These are phyloP conservation scores for Botryotinia narcissicola DNA, from an alignment of 2,329 filamentous ascomycete genomes.

Conservation along the genomic window DNA sequence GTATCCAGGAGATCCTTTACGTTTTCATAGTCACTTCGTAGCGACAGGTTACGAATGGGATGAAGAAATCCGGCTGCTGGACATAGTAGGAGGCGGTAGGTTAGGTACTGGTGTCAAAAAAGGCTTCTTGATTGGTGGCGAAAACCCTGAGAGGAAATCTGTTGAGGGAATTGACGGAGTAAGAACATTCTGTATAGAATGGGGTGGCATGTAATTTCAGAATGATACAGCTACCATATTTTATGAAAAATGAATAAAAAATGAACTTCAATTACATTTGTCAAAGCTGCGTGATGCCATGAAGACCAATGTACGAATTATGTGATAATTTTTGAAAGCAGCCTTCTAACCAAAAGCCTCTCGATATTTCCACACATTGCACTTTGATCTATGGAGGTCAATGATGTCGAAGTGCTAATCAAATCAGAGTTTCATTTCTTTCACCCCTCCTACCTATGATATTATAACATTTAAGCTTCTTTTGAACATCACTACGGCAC, in stretches of 20 bases:
- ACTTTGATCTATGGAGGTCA: background rate
- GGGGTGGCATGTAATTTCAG: conserved; percentile 77
- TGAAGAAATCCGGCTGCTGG: conserved; percentile 77
- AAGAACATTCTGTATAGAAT: conserved; percentile 82
- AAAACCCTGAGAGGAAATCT: conserved; percentile 42
- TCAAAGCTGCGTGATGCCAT: background rate
- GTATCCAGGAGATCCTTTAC: conserved; percentile 90
- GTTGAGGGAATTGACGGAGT: conserved; percentile 45
- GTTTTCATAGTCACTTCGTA: conserved; percentile 94
- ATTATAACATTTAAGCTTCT: background rate
- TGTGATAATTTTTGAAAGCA: background rate
- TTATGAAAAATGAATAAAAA: background rate
- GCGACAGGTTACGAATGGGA: conserved; percentile 85
- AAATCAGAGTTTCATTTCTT: background rate
- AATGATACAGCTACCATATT: background rate
- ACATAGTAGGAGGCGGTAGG: conserved; percentile 81
- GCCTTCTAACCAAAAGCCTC: background rate
- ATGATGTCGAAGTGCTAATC: background rate
- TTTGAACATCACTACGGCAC: background rate
- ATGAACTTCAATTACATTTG: background rate
- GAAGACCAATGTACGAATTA: background rate
- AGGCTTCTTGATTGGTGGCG: conserved; percentile 80
- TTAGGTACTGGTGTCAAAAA: conserved; percentile 96
- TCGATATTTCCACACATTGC: background rate
- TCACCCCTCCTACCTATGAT: background rate